phyloP scores from a whole-genome alignment of 768 basidiomycete species.

The Rhizopogon rudus region DNA sequence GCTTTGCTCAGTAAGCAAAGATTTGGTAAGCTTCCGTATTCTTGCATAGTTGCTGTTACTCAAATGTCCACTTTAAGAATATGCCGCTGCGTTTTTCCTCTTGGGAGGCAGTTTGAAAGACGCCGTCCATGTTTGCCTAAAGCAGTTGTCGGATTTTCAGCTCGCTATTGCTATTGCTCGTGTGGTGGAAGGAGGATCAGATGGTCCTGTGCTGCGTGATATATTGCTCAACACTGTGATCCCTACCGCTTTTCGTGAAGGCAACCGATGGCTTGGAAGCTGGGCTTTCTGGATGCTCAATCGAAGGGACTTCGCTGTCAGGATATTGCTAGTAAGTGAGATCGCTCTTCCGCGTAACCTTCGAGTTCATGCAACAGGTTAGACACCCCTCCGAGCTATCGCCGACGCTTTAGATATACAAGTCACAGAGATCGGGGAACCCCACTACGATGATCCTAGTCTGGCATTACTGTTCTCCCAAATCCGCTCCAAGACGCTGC shows the following conservation, averaged over 20 bases:
- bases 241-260: conserved; percentile 79
- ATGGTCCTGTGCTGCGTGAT: conserved; percentile 68
- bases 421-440: conserved; percentile 68
- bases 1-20: conserved; percentile 87
- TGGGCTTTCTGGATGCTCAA: conserved; percentile 98
- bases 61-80: conserved; percentile 49
- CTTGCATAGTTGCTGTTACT: neutral
- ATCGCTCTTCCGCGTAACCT: neutral
- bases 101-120: conserved; percentile 86
- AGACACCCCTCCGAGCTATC: conserved; percentile 78
- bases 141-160: conserved; percentile 86
- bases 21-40: conserved; percentile 59
- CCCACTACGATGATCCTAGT: conserved; percentile 92
- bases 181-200: conserved; percentile 75
- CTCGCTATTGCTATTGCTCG: conserved; percentile 85
- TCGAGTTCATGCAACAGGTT: neutral
- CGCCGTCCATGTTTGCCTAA: conserved; percentile 86
- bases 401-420: conserved; percentile 50
- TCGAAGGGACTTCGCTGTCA: conserved; percentile 83
- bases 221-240: conserved; percentile 75
- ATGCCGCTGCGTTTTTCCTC: conserved; percentile 98
- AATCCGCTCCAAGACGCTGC: conserved; percentile 83
- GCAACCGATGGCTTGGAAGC: conserved; percentile 89
- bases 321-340: conserved; percentile 73
- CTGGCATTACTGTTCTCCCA: conserved; percentile 88